Conservation (phyloP, 352 stramenopile species). For the Globisporangium splendens region DNA sequence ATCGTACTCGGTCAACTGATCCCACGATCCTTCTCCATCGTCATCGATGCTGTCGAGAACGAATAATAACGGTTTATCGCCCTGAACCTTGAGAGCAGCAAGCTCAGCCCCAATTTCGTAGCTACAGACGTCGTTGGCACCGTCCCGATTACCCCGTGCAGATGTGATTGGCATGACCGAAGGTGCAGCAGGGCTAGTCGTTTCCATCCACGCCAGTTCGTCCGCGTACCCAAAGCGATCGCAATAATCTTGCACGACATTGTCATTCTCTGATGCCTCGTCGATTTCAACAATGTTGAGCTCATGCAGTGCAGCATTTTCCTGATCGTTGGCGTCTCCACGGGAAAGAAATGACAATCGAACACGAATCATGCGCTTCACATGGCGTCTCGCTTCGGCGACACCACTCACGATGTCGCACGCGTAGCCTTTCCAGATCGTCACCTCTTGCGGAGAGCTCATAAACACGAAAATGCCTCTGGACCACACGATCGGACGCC, state of each 20-base stretch:
- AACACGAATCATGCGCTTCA: constrained; percentile 22
- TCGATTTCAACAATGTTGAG: constrained; percentile 6
- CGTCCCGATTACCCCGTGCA: too few species aligned
- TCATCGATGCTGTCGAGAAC: too few species aligned
- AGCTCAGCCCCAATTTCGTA: too few species aligned
- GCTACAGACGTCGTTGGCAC: too few species aligned
- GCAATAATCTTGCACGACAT: neutral
- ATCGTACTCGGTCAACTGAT: constrained; percentile 55
- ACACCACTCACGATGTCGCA: constrained; percentile 28
- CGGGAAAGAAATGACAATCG: neutral
- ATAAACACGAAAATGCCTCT: constrained; percentile 47
- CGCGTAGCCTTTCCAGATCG: constrained; percentile 35
- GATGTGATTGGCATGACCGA: too few species aligned
- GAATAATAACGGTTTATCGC: too few species aligned
- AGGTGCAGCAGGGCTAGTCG: too few species aligned
- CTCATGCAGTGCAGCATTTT: neutral
- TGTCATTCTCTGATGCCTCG: neutral
- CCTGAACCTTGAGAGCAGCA: too few species aligned
- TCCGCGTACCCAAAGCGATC: constrained; percentile 37
- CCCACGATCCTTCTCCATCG: too few species aligned
- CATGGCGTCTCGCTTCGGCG: constrained; percentile 14
- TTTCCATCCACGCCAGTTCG: constrained; percentile 30
- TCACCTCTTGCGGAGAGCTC: constrained; percentile 17
- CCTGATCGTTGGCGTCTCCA: too few species aligned
- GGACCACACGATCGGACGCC: neutral